Evolutionary conservation across 1,284 basidiomycete species (phyloP), one percentile per base, ranked within the genome.

Genomic region (Pulveroboletus sp.): DNA sequence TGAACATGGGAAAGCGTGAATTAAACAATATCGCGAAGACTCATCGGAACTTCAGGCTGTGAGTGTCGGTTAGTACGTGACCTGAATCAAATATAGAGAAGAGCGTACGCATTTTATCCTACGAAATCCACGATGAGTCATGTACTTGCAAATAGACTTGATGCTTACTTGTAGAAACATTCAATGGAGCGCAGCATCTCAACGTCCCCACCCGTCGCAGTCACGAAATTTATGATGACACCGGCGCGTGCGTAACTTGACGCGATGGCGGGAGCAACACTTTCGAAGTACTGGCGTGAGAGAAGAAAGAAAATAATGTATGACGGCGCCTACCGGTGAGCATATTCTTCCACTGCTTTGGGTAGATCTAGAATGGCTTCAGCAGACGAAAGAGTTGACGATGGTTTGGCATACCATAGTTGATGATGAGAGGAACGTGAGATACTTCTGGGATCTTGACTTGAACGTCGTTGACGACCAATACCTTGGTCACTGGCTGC

Each of bases 181-280:
- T 98, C 95, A 78, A 97, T 96, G 65, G 92, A 94, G 69, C 95
- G 85, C 62, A 98, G 79, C 95, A 97, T 97, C 78, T 98, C 95
- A 47, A 98, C 94, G 72, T 98, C 95, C 44, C 95, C 95, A 35
- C 95, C 95, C 3, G 94, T 94, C 43, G 95, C 95, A 57, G 96
- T 97, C 57, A 98, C 95, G 67, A 97, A 96, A 71, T 96, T 96
- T 69, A 97, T 83, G 60, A 97, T 84, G 42, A 97, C 92, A 49
- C 93, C 92, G 52, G 92, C 87, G 56, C 92, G 86, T 44, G 84
- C 82, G 69, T 91, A 90, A 71, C 80, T 91, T 56, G 86, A 85
- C 38, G 90, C 88, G 61, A 92, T 87, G 49, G 91, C 90, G 45
- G 92, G 87, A 31, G 89, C 86, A 64, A 92, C 90, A 55, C 89